These are phyloP conservation scores for Karstenula rhodostoma DNA, from an alignment of 2,329 filamentous ascomycete species.

Conservation along the genomic window DNA sequence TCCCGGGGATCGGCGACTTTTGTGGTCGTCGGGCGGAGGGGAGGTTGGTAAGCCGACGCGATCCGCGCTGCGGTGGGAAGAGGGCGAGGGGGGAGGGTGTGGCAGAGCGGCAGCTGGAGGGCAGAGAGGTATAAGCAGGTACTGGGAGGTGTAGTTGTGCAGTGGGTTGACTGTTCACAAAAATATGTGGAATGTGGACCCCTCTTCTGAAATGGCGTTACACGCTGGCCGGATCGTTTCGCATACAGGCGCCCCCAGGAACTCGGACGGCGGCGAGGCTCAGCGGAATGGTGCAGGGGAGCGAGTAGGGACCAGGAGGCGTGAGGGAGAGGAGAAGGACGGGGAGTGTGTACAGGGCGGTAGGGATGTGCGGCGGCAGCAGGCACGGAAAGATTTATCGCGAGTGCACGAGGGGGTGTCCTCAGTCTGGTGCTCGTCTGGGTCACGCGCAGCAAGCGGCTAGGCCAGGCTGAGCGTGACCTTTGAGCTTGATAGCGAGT, in stretches of 20 bases:
- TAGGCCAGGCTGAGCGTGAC: conserved; percentile 29
- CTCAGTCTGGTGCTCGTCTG: conserved; percentile 14
- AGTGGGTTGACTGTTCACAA: conserved; percentile 16
- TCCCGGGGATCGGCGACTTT: conserved; percentile 12
- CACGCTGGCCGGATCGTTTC: conserved; percentile 29
- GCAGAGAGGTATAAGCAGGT: conserved; percentile 19
- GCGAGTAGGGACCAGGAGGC: conserved; percentile 14
- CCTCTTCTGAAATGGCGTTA: conserved; percentile 34
- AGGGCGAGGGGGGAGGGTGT: background rate
- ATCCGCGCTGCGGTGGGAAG: conserved; percentile 3
- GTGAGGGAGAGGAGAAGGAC: background rate
- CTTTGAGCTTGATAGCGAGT: conserved; percentile 20
- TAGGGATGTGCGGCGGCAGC: conserved; percentile 11
- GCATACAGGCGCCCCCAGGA: conserved; percentile 25
- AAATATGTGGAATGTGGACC: conserved; percentile 25
- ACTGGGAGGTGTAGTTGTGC: conserved; percentile 21
- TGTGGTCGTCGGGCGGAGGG: background rate
- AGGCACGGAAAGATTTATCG: conserved; percentile 28
- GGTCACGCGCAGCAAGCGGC: conserved; percentile 29
- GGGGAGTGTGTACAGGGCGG: background rate
- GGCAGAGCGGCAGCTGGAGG: conserved; percentile 5
- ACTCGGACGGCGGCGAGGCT: conserved; percentile 15
- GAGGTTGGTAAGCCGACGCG: conserved; percentile 2
- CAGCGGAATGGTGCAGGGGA: conserved; percentile 11
- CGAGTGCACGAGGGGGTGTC: conserved; percentile 19